Conservation (phyloP, 2,329 filamentous ascomycete species). For the Aspergillus sp. region DNA sequence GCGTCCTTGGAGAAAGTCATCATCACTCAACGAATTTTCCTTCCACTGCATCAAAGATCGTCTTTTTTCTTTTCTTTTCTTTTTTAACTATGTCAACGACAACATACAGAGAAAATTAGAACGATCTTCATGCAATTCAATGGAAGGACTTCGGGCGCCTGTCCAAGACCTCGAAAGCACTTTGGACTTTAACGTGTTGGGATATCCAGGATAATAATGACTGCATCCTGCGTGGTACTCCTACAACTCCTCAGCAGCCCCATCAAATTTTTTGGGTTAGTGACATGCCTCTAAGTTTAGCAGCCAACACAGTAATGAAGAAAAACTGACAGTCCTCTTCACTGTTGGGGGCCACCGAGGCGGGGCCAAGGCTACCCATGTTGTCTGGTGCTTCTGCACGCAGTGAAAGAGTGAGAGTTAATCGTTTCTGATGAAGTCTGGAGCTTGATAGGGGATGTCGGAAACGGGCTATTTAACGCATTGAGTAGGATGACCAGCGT, state of each 20-base stretch:
- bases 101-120: background rate
- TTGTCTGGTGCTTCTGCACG: no score
- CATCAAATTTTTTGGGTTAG: no score
- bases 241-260: no score
- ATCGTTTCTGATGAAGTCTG: background rate
- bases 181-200: background rate
- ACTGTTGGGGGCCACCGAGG: no score
- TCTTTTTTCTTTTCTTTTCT: no score
- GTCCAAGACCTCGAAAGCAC: background rate
- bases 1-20: background rate
- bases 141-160: background rate
- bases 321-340: no score
- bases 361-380: no score
- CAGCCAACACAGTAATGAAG: no score
- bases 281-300: no score
- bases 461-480: background rate
- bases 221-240: no score
- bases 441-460: background rate
- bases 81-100: background rate
- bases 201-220: background rate
- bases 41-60: no score
- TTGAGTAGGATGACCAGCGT: background rate
- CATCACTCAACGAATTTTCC: background rate
- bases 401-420: no score
- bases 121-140: background rate